Evolutionary conservation across 768 basidiomycete genomes (phyloP).

Genomic region (Strobilomyces confusus): DNA sequence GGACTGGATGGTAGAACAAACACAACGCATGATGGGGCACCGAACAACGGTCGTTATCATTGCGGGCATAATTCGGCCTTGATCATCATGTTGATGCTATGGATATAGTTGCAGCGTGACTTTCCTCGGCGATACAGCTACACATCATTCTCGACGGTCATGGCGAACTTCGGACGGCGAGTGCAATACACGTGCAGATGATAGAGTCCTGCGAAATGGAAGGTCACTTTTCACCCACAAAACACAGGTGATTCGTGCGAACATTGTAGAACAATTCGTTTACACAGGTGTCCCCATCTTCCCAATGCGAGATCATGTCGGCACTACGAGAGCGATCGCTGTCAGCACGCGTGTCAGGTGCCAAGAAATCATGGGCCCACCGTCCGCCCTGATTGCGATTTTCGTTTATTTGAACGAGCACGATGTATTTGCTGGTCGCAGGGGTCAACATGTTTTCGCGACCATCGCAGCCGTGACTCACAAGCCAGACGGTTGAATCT

Average conservation of each 20-base stretch:
- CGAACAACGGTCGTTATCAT: constrained; percentile 17
- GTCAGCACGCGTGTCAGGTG: constrained; percentile 5
- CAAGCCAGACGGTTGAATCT: constrained; percentile 80
- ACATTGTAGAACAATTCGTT: constrained; percentile 81
- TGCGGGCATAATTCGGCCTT: constrained; percentile 13
- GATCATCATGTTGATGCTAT: constrained; percentile 9
- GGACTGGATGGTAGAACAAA: constrained; percentile 21
- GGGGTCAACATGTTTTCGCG: constrained; percentile 14
- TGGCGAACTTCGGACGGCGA: constrained; percentile 49
- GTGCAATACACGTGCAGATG: constrained; percentile 62
- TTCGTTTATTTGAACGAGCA: constrained; percentile 80
- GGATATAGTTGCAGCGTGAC: constrained; percentile 19
- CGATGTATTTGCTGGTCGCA: constrained; percentile 72
- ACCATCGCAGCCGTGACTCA: constrained; percentile 39
- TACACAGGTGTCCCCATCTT: constrained; percentile 73
- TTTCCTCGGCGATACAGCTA: constrained; percentile 24
- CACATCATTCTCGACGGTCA: constrained; percentile 18
- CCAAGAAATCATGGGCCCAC: constrained; percentile 37
- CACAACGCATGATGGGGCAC: constrained; percentile 13
- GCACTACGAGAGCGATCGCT: constrained; percentile 42
- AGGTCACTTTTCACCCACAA: constrained; percentile 10
- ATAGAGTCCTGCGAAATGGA: constrained; percentile 55
- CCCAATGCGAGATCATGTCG: constrained; percentile 84
- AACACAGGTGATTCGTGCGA: constrained; percentile 29
- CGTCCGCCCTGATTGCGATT: constrained; percentile 82